Evolutionary conservation across 2,329 filamentous ascomycete species (phyloP).

Genomic region (Fusarium xyrophilum): DNA sequence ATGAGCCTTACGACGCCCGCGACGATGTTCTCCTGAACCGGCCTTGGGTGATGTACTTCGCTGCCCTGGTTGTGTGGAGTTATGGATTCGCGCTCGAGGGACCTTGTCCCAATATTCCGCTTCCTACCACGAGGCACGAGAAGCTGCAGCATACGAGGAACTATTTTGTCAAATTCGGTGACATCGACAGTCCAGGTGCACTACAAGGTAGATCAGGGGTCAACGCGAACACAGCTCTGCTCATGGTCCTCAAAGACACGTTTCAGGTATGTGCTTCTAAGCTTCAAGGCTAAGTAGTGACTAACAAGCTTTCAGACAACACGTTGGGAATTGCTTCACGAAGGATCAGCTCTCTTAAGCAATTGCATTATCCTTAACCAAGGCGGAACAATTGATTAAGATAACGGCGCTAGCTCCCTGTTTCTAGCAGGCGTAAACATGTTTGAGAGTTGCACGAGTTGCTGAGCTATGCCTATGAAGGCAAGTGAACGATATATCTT

Average conservation of each 20-base stretch:
- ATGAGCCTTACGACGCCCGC: slow-evolving; percentile 74
- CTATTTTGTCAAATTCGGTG: slow-evolving; percentile 76
- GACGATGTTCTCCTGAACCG: slow-evolving; percentile 91
- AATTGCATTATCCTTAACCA: slow-evolving; percentile 72
- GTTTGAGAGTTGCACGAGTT: not conserved
- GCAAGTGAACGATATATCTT: not conserved
- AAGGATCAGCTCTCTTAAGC: slow-evolving; percentile 79
- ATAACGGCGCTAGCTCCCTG: not conserved
- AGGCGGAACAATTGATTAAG: slow-evolving; percentile 40
- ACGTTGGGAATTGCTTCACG: slow-evolving; percentile 89
- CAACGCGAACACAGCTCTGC: slow-evolving; percentile 81
- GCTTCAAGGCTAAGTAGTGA: not conserved
- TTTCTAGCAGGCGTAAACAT: not conserved
- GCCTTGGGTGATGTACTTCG: slow-evolving; percentile 95
- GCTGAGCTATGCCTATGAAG: not conserved
- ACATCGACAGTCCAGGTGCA: slow-evolving; percentile 76
- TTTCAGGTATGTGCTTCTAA: slow-evolving; percentile 56
- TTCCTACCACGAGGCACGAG: slow-evolving; percentile 66
- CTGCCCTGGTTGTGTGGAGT: slow-evolving; percentile 89
- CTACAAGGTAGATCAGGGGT: slow-evolving; percentile 75
- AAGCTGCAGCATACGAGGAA: slow-evolving; percentile 79
- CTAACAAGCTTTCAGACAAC: slow-evolving; percentile 59
- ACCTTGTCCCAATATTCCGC: slow-evolving; percentile 62
- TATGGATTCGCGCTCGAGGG: slow-evolving; percentile 94
- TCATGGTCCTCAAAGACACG: slow-evolving; percentile 81